Base-by-base conservation (phyloP, 2,329 filamentous ascomycete genomes). In the Aspergillus sergii region DNA sequence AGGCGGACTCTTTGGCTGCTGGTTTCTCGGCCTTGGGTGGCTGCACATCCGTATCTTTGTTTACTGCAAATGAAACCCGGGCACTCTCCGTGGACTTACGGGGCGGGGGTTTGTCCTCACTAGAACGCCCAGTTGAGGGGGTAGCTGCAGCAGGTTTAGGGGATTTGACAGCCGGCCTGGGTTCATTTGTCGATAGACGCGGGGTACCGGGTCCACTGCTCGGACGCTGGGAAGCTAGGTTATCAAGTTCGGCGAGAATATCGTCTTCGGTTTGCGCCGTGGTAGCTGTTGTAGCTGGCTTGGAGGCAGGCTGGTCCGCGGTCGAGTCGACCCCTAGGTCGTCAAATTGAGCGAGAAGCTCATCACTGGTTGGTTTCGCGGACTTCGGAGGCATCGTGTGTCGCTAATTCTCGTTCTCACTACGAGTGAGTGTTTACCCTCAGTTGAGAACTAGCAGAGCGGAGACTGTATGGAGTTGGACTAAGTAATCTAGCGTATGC, bases 211-310 rank as follows among this genome's bases (percentile, higher is more conserved):
- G 92, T 55, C 94, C 89, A 67, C 89, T 89, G 65, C 82, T 73
- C 36, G 91, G 86, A 73, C 89, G 84, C 76, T 91, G 88, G 59
- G 87, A 85, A 71, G 88, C 92, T 50, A 96, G 87, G 70, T 89
- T 89, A 76, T 96, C 92, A 65, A 98, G 87, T 71, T 97, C 94
- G 66, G 93, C 93, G 45, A 98, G 86, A 62, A 94, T 88, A 75
- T 97, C 93, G 70, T 92, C 86, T 71, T 89, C 85, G 19, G 73
- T 72, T 64, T 77, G 73, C n/a, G 65, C 67, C 19, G 67, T 58
- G 43, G 66, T 51, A 58, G 68, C 67, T 60, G 65, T 71, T 56
- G 65, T 62, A 54, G 55, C 58, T 30, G 64, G 63, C 66, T 78
- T 79, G 16, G 76, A 61, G 36, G 70, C n/a, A 19, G 60, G 43